A percentile compares a stretch with the other conserved stretches of the same genome.
phyloP scores from a whole-genome alignment of 192 early-diverging fungal species.

The Funneliformis geosporum region DNA sequence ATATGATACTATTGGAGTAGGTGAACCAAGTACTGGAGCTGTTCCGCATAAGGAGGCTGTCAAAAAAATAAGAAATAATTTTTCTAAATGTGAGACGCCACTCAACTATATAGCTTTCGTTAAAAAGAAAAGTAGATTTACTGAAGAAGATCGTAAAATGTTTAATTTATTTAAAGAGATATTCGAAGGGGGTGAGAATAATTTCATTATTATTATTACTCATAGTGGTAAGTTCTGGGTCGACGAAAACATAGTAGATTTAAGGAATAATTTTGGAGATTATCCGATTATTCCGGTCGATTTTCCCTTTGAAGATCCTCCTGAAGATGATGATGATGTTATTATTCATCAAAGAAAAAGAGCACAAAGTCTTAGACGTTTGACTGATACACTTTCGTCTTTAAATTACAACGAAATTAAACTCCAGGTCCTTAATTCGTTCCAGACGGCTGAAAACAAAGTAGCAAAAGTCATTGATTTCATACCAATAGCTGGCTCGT shows the following conservation, averaged over 20 bases:
- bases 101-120: slow-evolving; percentile 34
- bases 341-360: background rate
- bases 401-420: background rate
- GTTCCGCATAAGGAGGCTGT: background rate
- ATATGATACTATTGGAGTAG: slow-evolving; percentile 33
- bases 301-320: slow-evolving; percentile 18
- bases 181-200: slow-evolving; percentile 19
- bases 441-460: background rate
- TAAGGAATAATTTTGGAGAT: slow-evolving; percentile 28
- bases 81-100: background rate
- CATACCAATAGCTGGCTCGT: background rate
- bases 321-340: background rate
- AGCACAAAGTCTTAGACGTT: background rate
- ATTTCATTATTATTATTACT: slow-evolving; percentile 34
- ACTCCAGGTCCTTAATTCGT: background rate
- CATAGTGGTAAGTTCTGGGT: slow-evolving; percentile 30
- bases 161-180: slow-evolving; percentile 34
- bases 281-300: slow-evolving; percentile 23
- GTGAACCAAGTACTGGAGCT: slow-evolving; percentile 1
- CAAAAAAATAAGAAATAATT: slow-evolving; percentile 11
- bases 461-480: background rate
- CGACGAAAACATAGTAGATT: background rate
- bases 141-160: slow-evolving; percentile 12
- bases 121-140: slow-evolving; percentile 20
- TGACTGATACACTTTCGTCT: background rate